Evolutionary conservation across 306 rosid genomes (phyloP).

Genomic region (Carpinus fangiana): DNA sequence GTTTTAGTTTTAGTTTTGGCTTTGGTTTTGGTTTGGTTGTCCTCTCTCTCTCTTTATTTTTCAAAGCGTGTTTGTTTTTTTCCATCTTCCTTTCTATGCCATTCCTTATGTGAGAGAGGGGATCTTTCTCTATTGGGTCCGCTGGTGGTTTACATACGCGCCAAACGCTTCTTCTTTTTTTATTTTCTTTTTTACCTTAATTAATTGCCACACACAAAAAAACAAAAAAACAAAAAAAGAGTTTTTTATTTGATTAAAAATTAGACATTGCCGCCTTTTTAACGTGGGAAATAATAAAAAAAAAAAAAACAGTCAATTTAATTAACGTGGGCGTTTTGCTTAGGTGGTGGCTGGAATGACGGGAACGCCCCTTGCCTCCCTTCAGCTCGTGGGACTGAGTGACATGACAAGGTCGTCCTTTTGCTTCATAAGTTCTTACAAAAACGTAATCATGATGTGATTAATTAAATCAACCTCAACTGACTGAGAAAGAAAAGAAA

Average conservation of each 20-base stretch:
- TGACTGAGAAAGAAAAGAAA: constrained; percentile 2
- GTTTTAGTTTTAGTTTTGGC: constrained; percentile 38
- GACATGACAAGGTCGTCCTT: constrained; percentile 41
- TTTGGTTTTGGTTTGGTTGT: constrained; percentile 4
- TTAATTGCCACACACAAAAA: background rate
- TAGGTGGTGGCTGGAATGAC: background rate
- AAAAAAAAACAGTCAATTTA: too few relatives aligned
- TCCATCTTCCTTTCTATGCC: constrained; percentile 28
- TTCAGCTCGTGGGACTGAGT: constrained; percentile 7
- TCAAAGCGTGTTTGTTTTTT: constrained; percentile 40
- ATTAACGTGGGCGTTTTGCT: background rate
- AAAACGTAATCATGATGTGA: constrained; percentile 28
- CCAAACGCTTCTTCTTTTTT: constrained; percentile 35
- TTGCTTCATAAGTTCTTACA: constrained; percentile 26
- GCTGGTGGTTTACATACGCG: constrained; percentile 38
- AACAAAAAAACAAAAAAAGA: background rate
- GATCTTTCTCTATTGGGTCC: constrained; percentile 31
- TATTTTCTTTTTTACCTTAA: constrained; percentile 6
- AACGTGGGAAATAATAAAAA: background rate
- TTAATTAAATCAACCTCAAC: constrained; percentile 27
- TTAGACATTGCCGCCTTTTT: background rate
- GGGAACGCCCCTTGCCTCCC: constrained; percentile 21
- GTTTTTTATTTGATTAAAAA: background rate
- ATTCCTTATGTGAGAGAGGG: background rate
- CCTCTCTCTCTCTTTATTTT: constrained; percentile 21